phyloP scores from a whole-genome alignment of 129 eudicot genomes.

The Apium graveolens region DNA sequence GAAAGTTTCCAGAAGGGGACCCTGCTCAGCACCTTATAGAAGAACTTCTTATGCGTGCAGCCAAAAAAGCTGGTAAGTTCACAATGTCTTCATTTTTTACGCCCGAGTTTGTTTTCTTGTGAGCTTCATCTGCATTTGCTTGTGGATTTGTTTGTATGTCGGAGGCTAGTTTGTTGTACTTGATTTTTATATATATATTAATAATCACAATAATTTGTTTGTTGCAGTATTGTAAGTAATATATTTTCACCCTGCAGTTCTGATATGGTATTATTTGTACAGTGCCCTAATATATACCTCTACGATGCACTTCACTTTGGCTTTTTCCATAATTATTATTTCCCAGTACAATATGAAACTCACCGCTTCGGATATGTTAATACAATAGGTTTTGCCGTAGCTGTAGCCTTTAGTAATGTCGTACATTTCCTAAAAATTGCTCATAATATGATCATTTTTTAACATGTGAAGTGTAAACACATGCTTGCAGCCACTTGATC shows the following conservation, averaged over 20 bases:
- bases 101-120: neutral
- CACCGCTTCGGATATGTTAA: too few relatives aligned
- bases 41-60: constrained; percentile 96
- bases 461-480: neutral
- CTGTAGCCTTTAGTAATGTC: neutral
- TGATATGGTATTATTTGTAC: neutral
- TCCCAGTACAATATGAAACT: neutral
- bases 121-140: neutral
- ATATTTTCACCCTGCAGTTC: neutral
- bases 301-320: neutral
- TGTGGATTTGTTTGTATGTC: neutral
- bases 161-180: neutral
- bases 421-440: neutral
- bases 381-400: neutral
- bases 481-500: neutral
- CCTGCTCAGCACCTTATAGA: constrained; percentile 98
- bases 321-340: neutral
- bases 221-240: neutral
- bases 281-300: neutral
- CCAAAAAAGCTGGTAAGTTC: constrained; percentile 88
- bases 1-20: constrained; percentile 92
- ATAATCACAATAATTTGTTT: neutral
- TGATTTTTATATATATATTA: neutral
- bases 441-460: neutral
- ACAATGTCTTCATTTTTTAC: neutral